Evolutionary conservation across 306 rosid genomes (phyloP), one percentile per base, ranked within the genome.

Genomic region (Prunus padus): DNA sequence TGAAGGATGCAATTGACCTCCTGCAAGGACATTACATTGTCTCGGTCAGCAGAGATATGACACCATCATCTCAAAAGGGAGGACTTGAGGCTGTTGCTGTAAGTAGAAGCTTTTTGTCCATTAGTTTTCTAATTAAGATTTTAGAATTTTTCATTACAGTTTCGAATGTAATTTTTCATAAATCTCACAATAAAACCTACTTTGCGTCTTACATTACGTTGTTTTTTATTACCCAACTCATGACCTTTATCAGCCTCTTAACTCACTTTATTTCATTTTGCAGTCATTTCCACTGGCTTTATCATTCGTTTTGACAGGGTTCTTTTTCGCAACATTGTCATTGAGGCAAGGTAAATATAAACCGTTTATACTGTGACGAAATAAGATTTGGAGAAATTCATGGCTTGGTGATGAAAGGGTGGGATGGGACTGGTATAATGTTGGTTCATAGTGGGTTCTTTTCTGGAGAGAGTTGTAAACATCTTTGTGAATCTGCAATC

Each of bases 1-100:
- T 78, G 85, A 82, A 95, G 99, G 99, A 95, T 76, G 93, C 98
- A 76, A 95, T 90, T 84, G 99, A 95, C 90, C 99, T 95, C 77
- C 73, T 92, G 80, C 98, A 95, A 86, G 99, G 99, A 82, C 93
- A 95, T 87, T 95, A 90, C 83, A 95, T 95, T 63, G 96, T 89
- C 84, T 90, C 97, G 1, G 93, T 87, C 75, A 63, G 89, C 82
- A 83, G 91, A 80, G 97, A 95, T 80, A 73, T 85, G 70, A 81
- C 92, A 64, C 84, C 89, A 61, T 31, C 92, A 55, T 81, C 96
- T 69, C 91, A 85, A 82, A 95, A 88, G 86, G 88, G 89, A 79
- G 97, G 99, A 82, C 82, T 95, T 79, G 98, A 95, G 88, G 88
- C 97, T 80, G 82, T 95, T 74, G 97, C 97, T 77, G 97, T 95